phyloP scores from a whole-genome alignment of 2,329 filamentous ascomycete genomes.

The Phoma sp. region DNA sequence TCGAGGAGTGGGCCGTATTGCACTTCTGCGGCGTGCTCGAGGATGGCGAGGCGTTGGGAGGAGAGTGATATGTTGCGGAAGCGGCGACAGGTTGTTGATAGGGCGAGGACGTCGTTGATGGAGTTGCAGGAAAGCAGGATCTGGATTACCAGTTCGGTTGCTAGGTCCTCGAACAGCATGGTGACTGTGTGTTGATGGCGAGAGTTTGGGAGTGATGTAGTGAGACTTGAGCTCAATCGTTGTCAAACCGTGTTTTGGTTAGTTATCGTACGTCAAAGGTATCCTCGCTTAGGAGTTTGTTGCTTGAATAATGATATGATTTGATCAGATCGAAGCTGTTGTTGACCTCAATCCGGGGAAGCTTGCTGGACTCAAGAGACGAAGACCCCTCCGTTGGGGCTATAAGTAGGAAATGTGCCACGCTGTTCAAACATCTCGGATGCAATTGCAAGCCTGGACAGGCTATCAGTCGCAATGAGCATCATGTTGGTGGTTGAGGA shows the following conservation, averaged over 20 bases:
- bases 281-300: too few relatives aligned
- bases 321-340: slow-evolving; percentile 35
- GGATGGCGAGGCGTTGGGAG: slow-evolving; percentile 61
- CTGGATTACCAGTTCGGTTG: slow-evolving; percentile 64
- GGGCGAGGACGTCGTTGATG: slow-evolving; percentile 59
- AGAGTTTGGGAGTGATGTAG: not conserved
- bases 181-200: slow-evolving; percentile 22
- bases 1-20: slow-evolving; percentile 66
- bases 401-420: slow-evolving; percentile 49
- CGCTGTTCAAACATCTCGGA: slow-evolving; percentile 29
- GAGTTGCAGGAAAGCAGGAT: slow-evolving; percentile 61
- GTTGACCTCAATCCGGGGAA: slow-evolving; percentile 35
- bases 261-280: not conserved
- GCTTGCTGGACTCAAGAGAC: slow-evolving; percentile 48
- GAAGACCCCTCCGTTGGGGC: slow-evolving; percentile 61
- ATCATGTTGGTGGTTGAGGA: slow-evolving; percentile 37
- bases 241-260: not conserved
- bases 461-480: slow-evolving; percentile 28
- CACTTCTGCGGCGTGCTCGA: slow-evolving; percentile 59
- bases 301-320: slow-evolving; percentile 2
- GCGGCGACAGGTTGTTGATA: slow-evolving; percentile 62
- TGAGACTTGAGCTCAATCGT: not conserved
- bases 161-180: slow-evolving; percentile 62
- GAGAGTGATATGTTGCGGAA: slow-evolving; percentile 60
- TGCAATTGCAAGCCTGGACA: slow-evolving; percentile 30